Percentiles rank a stretch among this genome's conserved stretches.
Conservation (phyloP, 805 yeast species). For the Saccharomycopsis olivae region DNA sequence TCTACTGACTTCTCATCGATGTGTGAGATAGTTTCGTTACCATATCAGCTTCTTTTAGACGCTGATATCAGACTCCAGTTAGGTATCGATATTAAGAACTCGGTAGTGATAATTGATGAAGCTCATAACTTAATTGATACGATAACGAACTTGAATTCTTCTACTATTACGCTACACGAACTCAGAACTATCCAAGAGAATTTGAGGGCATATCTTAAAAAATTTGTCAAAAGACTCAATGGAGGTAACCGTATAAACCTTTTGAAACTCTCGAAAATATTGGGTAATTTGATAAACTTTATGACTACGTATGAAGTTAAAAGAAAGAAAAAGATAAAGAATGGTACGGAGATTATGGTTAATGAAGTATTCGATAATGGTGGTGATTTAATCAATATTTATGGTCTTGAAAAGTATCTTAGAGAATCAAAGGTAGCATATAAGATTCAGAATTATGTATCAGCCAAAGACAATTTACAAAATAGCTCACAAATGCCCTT, state of each 20-base stretch:
- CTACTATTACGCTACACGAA: constrained; percentile 40
- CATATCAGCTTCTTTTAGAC: constrained; percentile 66
- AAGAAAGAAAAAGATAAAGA: constrained; percentile 25
- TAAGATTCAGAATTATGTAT: constrained; percentile 65
- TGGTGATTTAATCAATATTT: constrained; percentile 63
- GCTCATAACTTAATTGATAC: constrained; percentile 85
- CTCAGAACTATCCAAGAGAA: constrained; percentile 36
- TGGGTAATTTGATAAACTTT: constrained; percentile 41
- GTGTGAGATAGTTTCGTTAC: constrained; percentile 73
- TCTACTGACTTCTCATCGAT: constrained; percentile 30
- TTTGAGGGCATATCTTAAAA: constrained; percentile 42
- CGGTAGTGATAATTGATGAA: constrained; percentile 78
- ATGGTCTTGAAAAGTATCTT: constrained; percentile 54
- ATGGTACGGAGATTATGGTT: constrained; percentile 46
- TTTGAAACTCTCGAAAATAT: constrained; percentile 48
- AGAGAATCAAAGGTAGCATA: constrained; percentile 66
- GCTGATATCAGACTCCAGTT: constrained; percentile 48
- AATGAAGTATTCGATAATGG: constrained; percentile 47
- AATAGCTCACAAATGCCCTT: constrained; percentile 30
- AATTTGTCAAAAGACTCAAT: constrained; percentile 55
- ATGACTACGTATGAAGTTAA: constrained; percentile 24
- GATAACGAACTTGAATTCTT: constrained; percentile 58
- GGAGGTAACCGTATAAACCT: constrained; percentile 64
- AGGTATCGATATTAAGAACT: constrained; percentile 45
- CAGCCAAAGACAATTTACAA: constrained; percentile 1